Evolutionary conservation across 768 basidiomycete genomes (phyloP).

Genomic region (Tricholoma hemisulphureum): DNA sequence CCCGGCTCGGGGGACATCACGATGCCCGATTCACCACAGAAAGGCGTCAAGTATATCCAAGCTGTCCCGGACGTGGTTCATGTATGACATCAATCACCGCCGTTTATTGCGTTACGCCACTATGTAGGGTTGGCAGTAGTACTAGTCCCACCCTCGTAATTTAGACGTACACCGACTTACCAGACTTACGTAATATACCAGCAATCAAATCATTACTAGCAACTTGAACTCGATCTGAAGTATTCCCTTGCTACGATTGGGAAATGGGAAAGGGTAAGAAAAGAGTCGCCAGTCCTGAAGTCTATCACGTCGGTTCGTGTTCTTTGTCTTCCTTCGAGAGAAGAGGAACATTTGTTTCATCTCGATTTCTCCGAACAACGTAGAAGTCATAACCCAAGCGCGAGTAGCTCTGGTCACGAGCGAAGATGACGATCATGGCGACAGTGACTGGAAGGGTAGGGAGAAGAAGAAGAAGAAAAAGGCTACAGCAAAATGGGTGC

Average conservation of each 20-base stretch:
- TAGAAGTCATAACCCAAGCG: constrained; percentile 63
- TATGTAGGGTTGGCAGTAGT: background rate
- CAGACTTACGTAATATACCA: too few species aligned
- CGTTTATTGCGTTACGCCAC: background rate
- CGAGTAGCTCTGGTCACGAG: constrained; percentile 38
- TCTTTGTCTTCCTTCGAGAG: background rate
- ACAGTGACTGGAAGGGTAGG: constrained; percentile 17
- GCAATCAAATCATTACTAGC: too few species aligned
- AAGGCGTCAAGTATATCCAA: background rate
- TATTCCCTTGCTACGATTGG: background rate
- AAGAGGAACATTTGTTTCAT: background rate
- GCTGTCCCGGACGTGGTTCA: background rate
- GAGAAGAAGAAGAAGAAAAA: constrained; percentile 15
- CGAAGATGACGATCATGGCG: constrained; percentile 18
- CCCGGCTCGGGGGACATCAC: background rate
- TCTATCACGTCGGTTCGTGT: constrained; percentile 50
- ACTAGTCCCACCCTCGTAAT: too few species aligned
- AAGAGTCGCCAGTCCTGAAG: constrained; percentile 9
- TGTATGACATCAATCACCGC: background rate
- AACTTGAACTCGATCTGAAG: background rate
- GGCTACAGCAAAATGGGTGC: constrained; percentile 51
- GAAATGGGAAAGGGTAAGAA: constrained; percentile 4
- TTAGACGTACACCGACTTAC: too few species aligned
- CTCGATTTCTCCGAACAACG: background rate
- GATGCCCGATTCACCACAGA: background rate